These are phyloP conservation scores for Pholiota adiposa DNA, from an alignment of 1,284 basidiomycete species.

Conservation along the genomic window DNA sequence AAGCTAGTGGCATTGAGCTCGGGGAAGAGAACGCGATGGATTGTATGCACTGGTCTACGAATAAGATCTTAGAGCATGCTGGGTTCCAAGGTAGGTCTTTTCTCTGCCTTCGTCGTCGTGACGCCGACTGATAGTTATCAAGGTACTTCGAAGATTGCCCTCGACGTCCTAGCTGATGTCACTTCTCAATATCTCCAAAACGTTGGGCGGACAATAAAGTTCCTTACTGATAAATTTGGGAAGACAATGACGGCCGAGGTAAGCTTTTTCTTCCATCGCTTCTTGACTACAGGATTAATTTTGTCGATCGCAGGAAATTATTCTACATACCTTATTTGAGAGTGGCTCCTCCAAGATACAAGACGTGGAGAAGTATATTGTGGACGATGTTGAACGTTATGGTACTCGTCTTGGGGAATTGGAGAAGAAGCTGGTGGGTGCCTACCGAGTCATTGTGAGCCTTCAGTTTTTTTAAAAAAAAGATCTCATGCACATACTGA, in stretches of 20 bases:
- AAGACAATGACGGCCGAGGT: constrained; percentile 85
- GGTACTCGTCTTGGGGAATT: constrained; percentile 78
- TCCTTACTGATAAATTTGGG: constrained; percentile 82
- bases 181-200: constrained; percentile 84
- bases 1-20: constrained; percentile 45
- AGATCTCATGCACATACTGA: constrained; percentile 5
- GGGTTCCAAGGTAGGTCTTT: constrained; percentile 83
- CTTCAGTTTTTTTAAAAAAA: neutral
- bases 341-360: constrained; percentile 78
- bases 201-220: constrained; percentile 85
- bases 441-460: constrained; percentile 81
- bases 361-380: constrained; percentile 86
- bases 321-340: constrained; percentile 88
- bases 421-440: constrained; percentile 83
- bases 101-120: constrained; percentile 5
- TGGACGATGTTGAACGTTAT: constrained; percentile 88
- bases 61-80: constrained; percentile 81
- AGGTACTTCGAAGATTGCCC: constrained; percentile 70
- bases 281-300: neutral
- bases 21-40: constrained; percentile 57
- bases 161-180: constrained; percentile 84
- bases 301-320: constrained; percentile 72
- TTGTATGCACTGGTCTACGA: constrained; percentile 72
- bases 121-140: neutral
- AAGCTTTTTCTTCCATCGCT: constrained; percentile 24